phyloP scores from a whole-genome alignment of 2,329 filamentous ascomycete species.

The Hypomyces perniciosus region DNA sequence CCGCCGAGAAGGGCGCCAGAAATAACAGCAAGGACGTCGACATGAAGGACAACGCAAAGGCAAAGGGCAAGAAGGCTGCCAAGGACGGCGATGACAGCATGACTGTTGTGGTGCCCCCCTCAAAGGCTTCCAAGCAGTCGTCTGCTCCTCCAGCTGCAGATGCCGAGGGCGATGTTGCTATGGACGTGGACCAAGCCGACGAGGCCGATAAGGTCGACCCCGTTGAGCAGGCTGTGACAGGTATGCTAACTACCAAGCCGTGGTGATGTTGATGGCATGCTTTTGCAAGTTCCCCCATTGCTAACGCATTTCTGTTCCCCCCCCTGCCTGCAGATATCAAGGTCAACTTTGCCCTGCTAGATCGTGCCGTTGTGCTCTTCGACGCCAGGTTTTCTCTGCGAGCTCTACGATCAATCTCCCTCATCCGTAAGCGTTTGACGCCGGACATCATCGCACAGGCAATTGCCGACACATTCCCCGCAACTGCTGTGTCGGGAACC shows the following conservation, averaged over 20 bases:
- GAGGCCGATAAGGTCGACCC: conserved; percentile 55
- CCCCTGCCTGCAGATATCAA: conserved; percentile 67
- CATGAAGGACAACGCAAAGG: conserved; percentile 63
- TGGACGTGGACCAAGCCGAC: conserved; percentile 55
- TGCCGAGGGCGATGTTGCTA: conserved; percentile 63
- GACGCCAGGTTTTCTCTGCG: conserved; percentile 92
- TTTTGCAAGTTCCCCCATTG: neutral
- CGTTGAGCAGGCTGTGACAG: conserved; percentile 52
- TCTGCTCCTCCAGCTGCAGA: conserved; percentile 51
- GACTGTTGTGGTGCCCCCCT: conserved; percentile 72
- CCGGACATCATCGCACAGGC: conserved; percentile 75
- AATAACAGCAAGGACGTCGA: conserved; percentile 60
- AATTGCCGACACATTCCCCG: conserved; percentile 73
- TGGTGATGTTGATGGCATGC: neutral
- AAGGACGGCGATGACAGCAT: conserved; percentile 73
- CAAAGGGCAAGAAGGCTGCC: conserved; percentile 56
- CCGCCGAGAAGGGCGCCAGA: conserved; percentile 61
- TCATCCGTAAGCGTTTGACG: conserved; percentile 84
- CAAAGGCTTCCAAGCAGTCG: conserved; percentile 54
- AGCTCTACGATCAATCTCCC: conserved; percentile 90
- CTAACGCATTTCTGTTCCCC: conserved; percentile 18
- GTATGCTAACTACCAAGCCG: conserved; percentile 34
- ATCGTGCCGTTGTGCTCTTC: conserved; percentile 86
- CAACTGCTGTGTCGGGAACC: conserved; percentile 52
- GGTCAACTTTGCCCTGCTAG: conserved; percentile 84